These are phyloP conservation scores for Sarocladium kiliense DNA, from an alignment of 2,329 filamentous ascomycete species.

Conservation along the genomic window DNA sequence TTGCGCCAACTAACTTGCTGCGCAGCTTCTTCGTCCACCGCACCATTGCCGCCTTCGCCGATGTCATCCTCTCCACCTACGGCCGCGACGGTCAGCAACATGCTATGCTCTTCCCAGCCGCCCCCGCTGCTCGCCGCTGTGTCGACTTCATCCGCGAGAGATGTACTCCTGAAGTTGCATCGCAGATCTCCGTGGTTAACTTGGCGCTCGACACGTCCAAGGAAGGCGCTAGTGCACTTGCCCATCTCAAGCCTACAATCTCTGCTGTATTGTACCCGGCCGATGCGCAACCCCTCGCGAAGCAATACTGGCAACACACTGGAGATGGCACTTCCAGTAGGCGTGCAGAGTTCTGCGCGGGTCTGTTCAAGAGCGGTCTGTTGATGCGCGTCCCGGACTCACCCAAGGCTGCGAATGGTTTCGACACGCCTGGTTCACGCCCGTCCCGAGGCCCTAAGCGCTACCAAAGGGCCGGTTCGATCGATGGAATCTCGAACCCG, in stretches of 20 bases:
- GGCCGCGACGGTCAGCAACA: slow-evolving; percentile 53
- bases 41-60: slow-evolving; percentile 68
- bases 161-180: slow-evolving; percentile 43
- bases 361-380: slow-evolving; percentile 65
- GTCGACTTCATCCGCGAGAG: slow-evolving; percentile 63
- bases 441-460: slow-evolving; percentile 67
- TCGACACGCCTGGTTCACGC: slow-evolving; percentile 20
- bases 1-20: slow-evolving; percentile 8
- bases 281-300: slow-evolving; percentile 66
- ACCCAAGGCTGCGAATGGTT: neutral
- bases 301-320: slow-evolving; percentile 95
- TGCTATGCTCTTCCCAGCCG: slow-evolving; percentile 80
- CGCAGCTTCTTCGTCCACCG: slow-evolving; percentile 88
- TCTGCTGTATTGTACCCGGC: slow-evolving; percentile 68
- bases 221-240: slow-evolving; percentile 45
- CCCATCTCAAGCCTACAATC: slow-evolving; percentile 52
- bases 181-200: slow-evolving; percentile 52
- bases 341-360: slow-evolving; percentile 82
- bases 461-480: slow-evolving; percentile 60
- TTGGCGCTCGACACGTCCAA: slow-evolving; percentile 56
- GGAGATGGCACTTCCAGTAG: slow-evolving; percentile 91
- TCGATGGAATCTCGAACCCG: slow-evolving; percentile 24
- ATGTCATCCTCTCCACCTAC: slow-evolving; percentile 60
- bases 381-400: slow-evolving; percentile 27
- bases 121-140: slow-evolving; percentile 65